phyloP scores from a whole-genome alignment of 768 basidiomycete genomes.

The Calvatia gigantea region DNA sequence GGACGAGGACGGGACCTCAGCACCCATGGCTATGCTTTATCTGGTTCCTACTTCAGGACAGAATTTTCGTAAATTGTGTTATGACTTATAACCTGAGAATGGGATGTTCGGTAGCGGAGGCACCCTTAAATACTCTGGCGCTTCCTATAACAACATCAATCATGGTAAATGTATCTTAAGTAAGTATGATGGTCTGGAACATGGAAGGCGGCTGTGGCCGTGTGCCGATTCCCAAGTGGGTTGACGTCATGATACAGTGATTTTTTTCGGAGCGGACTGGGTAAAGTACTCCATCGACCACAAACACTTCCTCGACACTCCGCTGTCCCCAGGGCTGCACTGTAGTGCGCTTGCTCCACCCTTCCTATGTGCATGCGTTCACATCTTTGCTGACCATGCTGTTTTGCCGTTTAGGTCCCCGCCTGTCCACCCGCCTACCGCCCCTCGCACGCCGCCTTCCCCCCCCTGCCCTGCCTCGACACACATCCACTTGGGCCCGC shows the following conservation, averaged over 20 bases:
- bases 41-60: neutral
- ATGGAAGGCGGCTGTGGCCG: neutral
- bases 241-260: slow-evolving; percentile 13
- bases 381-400: neutral
- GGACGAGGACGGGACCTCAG: no score
- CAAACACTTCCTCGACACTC: neutral
- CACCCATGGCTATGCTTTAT: neutral
- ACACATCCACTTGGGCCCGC: slow-evolving; percentile 20
- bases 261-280: slow-evolving; percentile 6
- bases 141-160: no score
- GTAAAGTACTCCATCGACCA: neutral
- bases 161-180: no score
- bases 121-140: no score
- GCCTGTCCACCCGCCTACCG: slow-evolving; percentile 2
- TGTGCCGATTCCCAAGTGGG: neutral
- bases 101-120: neutral
- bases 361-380: neutral
- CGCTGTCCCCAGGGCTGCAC: neutral
- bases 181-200: no score
- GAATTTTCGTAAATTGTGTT: neutral
- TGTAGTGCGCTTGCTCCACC: neutral
- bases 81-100: neutral
- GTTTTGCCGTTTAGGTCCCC: neutral
- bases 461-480: slow-evolving; percentile 10
- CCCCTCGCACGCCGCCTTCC: neutral